Base-by-base conservation (phyloP, 208 protist species). In the Trypanosoma vivax region DNA sequence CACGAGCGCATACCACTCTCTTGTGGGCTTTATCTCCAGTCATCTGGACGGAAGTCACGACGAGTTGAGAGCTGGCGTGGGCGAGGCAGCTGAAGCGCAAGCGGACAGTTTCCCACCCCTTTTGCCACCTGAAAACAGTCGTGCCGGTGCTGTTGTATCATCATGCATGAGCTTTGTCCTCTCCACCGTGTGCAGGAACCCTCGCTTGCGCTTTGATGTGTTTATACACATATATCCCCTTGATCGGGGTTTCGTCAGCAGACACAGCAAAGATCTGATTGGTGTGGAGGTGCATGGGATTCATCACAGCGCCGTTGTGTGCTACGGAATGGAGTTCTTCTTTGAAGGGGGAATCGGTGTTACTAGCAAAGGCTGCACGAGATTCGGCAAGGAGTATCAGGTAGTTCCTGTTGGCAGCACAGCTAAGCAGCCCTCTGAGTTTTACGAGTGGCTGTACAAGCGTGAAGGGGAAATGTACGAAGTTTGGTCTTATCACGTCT, bases 311-410 rank as follows among this genome's bases (percentile, higher is more conserved):
- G 71, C 61, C 11, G 65, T 98, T 6, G 88, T 96, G 3, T 88
- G 84, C n/a, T 97, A 91, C 64, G 90, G 82, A 2, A 60, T 76
- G 25, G 93, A 98, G 53, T 96, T 94, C 37, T 97, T 91, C 53
- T 98, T 95, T 60, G 95, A 93, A 52, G 95, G 95, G 40, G 90
- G 88, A 41, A 85, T 97, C 23, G 70, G 59, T 23, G 41, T 79
- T 21, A 41, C 61, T 7, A 34, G 40, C 6, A 55, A 76, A 24
- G 80, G 86, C 3, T 52, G 49, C 18, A 96, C 92, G 5, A 90
- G 85, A 6, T 96, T 95, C 65, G 93, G 91, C 7, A 50, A 53
- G 38, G 65, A 73, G 38, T 90, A 77, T 59, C 37, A 75, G n/a
- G 70, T 48, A 7, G 37, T 87, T 34, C 14, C 25, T 39, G 42